phyloP scores from a whole-genome alignment of 371 early-diverging fungal genomes.

The Rhizomucor miehei region DNA sequence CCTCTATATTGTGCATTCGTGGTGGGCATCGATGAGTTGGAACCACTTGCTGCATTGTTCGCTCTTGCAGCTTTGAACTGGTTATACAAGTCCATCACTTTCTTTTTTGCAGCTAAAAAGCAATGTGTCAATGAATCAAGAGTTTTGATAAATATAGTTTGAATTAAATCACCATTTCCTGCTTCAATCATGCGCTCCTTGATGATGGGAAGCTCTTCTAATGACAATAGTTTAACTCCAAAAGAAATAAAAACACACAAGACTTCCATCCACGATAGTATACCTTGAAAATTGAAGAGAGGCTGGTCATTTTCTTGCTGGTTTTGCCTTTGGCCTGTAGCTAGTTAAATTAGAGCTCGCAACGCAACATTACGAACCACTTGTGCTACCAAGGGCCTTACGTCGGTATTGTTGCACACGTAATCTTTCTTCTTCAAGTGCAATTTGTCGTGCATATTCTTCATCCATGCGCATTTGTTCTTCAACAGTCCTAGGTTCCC shows the following conservation, averaged over 20 bases:
- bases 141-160: neutral
- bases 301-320: constrained; percentile 28
- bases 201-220: constrained; percentile 47
- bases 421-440: constrained; percentile 35
- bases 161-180: constrained; percentile 36
- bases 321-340: constrained; percentile 17
- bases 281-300: constrained; percentile 45
- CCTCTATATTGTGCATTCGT: constrained; percentile 48
- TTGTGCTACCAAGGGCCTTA: neutral
- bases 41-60: constrained; percentile 8
- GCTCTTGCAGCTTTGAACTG: constrained; percentile 37
- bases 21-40: constrained; percentile 25
- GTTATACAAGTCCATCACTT: constrained; percentile 43
- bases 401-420: constrained; percentile 15
- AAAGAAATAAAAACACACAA: no score
- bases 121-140: neutral
- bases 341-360: constrained; percentile 1
- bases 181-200: constrained; percentile 49
- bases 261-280: no score
- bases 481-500: constrained; percentile 23
- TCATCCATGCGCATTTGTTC: constrained; percentile 50
- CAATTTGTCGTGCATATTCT: constrained; percentile 38
- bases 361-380: neutral
- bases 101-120: constrained; percentile 45
- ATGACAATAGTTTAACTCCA: neutral